A percentile compares a stretch with the other conserved stretches of the same genome.
Conservation (phyloP, 106 monocot genomes). For the Xerophyta viscosa region DNA sequence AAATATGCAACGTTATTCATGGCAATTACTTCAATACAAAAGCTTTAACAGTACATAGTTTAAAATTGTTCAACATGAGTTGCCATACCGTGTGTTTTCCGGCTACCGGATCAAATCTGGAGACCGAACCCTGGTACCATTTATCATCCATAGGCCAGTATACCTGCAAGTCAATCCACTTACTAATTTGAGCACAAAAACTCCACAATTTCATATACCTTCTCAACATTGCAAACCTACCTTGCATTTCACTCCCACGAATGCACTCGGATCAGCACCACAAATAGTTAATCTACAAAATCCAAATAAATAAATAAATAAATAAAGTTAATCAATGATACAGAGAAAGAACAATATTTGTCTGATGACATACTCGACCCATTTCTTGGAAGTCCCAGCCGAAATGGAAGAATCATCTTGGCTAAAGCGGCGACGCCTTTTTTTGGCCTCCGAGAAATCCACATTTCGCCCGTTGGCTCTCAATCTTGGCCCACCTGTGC, state of each 20-base stretch:
- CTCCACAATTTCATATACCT: background rate
- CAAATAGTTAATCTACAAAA: constrained; percentile 55
- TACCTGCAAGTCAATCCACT: constrained; percentile 38
- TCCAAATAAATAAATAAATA: too few species aligned
- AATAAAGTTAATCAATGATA: constrained; percentile 3
- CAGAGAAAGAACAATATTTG: background rate
- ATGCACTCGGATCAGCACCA: constrained; percentile 57
- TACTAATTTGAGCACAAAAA: background rate
- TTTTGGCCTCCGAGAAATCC: constrained; percentile 9
- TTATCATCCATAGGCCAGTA: constrained; percentile 93
- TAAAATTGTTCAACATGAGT: too few species aligned
- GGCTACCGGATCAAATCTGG: constrained; percentile 34
- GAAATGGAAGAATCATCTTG: constrained; percentile 17
- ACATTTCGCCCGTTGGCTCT: constrained; percentile 20
- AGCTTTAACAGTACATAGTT: too few species aligned
- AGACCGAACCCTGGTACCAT: constrained; percentile 77
- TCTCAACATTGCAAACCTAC: constrained; percentile 14
- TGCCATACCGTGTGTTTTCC: background rate
- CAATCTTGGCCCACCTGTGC: constrained; percentile 13
- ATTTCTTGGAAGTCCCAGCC: constrained; percentile 49
- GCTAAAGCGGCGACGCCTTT: background rate
- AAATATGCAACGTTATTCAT: too few species aligned
- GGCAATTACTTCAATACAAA: too few species aligned
- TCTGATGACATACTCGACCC: constrained; percentile 63
- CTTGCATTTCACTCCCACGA: constrained; percentile 91